Conservation (phyloP, 352 stramenopile species). For the Pythium chondricola region DNA sequence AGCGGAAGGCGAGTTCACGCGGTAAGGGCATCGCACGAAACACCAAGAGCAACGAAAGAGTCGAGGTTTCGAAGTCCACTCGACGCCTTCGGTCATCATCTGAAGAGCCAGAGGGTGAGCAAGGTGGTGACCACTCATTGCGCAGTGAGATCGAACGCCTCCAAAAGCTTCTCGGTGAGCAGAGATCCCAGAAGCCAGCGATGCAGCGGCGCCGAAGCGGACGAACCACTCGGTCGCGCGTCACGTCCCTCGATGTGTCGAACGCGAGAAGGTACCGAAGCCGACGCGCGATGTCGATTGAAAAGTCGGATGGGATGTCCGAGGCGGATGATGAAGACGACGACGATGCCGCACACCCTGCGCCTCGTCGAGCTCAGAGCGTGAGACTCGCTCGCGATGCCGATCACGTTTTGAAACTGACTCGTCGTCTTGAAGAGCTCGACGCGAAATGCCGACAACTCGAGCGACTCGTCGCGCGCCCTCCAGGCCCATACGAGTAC, state of each 20-base stretch:
- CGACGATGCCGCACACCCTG: conserved; percentile 32
- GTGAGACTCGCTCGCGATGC: conserved; percentile 39
- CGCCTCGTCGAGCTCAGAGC: conserved; percentile 52
- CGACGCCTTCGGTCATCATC: conserved; percentile 3
- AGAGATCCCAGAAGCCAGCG: conserved; percentile 19
- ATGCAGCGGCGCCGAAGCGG: conserved; percentile 9
- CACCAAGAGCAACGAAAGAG: background rate
- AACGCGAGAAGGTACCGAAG: conserved; percentile 12
- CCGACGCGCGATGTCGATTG: conserved; percentile 38
- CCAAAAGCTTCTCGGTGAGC: conserved; percentile 65
- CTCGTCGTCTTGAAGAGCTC: conserved; percentile 67
- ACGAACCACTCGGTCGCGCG: conserved; percentile 6
- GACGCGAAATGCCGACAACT: conserved; percentile 78
- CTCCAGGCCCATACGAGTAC: conserved; percentile 13
- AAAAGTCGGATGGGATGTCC: conserved; percentile 17
- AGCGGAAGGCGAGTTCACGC: background rate
- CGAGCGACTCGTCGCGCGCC: conserved; percentile 56
- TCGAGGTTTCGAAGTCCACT: background rate
- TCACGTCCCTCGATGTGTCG: conserved; percentile 14
- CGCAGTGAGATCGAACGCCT: conserved; percentile 71
- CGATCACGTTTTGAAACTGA: conserved; percentile 58
- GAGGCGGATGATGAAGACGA: conserved; percentile 30
- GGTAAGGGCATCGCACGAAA: background rate
- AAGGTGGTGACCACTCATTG: conserved; percentile 40
- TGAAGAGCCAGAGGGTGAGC: conserved; percentile 14